These are phyloP conservation scores for Phyllostachys edulis DNA, from an alignment of 176 grass and related monocot species.

Conservation along the genomic window DNA sequence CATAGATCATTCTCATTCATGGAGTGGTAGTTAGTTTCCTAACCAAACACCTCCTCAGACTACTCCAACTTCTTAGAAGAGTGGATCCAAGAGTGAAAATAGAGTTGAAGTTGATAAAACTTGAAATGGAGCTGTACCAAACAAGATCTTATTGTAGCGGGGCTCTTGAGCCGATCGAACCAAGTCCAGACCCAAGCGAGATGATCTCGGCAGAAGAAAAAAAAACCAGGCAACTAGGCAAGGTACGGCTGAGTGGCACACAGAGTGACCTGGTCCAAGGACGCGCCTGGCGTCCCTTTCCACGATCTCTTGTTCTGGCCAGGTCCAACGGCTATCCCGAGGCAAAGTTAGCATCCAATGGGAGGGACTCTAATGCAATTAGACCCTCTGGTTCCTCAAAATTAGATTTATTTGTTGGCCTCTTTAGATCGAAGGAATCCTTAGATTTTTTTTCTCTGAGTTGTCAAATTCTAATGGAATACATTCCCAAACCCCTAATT, in stretches of 20 bases:
- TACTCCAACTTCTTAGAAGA: no score
- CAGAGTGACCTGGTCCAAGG: constrained; percentile 21
- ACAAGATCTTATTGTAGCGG: no score
- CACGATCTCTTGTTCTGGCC: background rate
- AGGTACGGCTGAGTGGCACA: background rate
- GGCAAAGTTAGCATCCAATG: background rate
- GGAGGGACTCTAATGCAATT: background rate
- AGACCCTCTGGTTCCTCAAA: accelerated
- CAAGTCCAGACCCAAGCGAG: background rate
- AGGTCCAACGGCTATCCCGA: constrained; percentile 49
- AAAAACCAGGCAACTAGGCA: background rate
- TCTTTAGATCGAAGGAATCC: no score
- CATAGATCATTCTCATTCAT: no score
- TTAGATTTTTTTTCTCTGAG: no score
- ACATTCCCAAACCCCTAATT: no score
- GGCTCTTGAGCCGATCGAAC: background rate
- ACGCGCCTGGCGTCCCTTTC: background rate
- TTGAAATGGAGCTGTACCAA: no score
- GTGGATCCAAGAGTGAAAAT: no score
- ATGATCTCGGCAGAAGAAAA: background rate
- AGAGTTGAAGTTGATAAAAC: no score
- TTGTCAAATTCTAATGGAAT: no score
- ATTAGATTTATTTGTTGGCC: background rate
- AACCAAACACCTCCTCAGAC: no score
- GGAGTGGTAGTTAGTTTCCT: no score